phyloP scores from a whole-genome alignment of 805 yeast genomes.

The Sugiyamaella mastotermitis region DNA sequence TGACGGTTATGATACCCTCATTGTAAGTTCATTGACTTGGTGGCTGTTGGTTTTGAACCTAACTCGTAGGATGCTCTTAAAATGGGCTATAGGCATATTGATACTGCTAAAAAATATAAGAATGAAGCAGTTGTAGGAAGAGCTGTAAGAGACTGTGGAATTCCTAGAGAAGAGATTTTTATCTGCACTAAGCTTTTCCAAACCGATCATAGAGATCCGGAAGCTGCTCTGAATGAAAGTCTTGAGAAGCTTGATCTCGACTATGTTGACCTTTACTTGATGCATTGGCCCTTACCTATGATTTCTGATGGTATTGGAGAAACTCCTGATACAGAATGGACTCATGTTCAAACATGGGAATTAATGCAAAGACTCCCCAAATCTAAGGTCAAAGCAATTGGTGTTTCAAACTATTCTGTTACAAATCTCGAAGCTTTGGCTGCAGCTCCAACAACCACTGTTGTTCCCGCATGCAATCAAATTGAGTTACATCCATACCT shows the following conservation, averaged over 20 bases:
- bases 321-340: conserved; percentile 17
- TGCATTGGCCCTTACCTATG: conserved; percentile 58
- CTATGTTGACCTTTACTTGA: conserved; percentile 59
- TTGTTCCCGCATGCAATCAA: conserved; percentile 67
- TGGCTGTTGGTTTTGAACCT: too few relatives aligned
- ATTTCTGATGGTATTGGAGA: conserved; percentile 13
- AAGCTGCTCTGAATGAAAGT: conserved; percentile 44
- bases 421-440: conserved; percentile 47
- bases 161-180: conserved; percentile 47
- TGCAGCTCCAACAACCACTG: conserved; percentile 24
- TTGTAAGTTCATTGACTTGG: conserved; percentile 45
- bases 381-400: conserved; percentile 54
- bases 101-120: conserved; percentile 65
- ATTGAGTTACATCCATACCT: conserved; percentile 70
- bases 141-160: conserved; percentile 37
- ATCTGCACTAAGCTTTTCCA: conserved; percentile 62
- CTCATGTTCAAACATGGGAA: conserved; percentile 52
- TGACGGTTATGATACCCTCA: conserved; percentile 39
- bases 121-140: conserved; percentile 63
- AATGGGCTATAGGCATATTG: conserved; percentile 66
- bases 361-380: conserved; percentile 52
- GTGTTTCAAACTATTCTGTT: conserved; percentile 66
- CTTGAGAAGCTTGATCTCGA: conserved; percentile 48
- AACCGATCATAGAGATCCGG: conserved; percentile 33
- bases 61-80: conserved; percentile 43